Conservation (phyloP, 1,284 basidiomycete genomes). For the Ceratorhiza oryzae-sativae region DNA sequence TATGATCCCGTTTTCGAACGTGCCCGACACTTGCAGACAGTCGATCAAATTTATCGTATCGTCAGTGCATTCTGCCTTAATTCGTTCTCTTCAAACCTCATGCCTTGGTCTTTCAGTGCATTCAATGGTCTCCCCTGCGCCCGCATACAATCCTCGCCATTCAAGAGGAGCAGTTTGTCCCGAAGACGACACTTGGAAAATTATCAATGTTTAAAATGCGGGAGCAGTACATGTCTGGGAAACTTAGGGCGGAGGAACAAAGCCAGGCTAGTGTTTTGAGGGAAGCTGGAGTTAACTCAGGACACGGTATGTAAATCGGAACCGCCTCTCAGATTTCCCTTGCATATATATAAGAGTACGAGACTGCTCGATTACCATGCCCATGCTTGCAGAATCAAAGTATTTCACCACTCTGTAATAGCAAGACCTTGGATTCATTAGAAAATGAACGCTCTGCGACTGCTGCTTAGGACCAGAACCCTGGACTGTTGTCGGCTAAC, state of each 20-base stretch:
- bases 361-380: no score
- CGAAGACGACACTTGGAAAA: conserved; percentile 27
- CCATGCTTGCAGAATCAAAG: no score
- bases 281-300: no score
- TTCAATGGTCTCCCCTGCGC: conserved; percentile 19
- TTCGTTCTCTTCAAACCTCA: not conserved
- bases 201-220: conserved; percentile 22
- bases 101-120: not conserved
- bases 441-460: no score
- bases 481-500: no score
- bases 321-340: no score
- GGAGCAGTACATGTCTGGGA: conserved; percentile 10
- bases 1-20: not conserved
- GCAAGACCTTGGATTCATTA: no score
- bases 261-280: not conserved
- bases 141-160: conserved; percentile 12
- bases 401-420: no score
- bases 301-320: no score
- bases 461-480: no score
- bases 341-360: no score
- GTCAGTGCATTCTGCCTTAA: not conserved
- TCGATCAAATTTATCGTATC: not conserved
- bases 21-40: not conserved
- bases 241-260: not conserved
- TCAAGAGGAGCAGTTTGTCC: conserved; percentile 19